Evolutionary conservation across 2,329 filamentous ascomycete genomes (phyloP), one percentile per base, ranked within the genome.

Genomic region (Madurella fahalii): DNA sequence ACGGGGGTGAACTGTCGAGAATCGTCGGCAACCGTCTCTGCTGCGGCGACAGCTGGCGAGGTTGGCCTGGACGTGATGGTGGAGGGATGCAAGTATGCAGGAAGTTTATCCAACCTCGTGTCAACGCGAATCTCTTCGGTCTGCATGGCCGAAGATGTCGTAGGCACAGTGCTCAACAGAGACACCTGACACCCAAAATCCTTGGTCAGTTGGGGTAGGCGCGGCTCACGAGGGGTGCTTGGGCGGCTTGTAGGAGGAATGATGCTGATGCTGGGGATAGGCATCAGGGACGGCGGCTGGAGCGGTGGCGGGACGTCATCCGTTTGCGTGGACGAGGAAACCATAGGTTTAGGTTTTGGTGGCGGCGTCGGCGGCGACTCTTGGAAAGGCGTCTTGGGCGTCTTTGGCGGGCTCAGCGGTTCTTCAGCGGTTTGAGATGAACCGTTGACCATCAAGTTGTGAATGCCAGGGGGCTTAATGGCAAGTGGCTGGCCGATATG

Each of bases 71-170:
- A 86, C 0, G 78, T 75, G 57, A 95, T 87, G 16, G 85, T 78
- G 1, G 89, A 93, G 0, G 91, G 90, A 53, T 91, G 84, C 34
- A 96, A 78, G 66, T 94, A 88, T 1, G 83, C 75, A 13, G 90
- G 90, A 25, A 96, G 77, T 61, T 84, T 85, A 57, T 87, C 82
- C 43, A 90, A 74, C 57, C 91, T 83, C 72, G 84, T 83, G 66
- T 95, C 92, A 5, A 95, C 82, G 52, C 89, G 83, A 54, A 97
- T 96, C 56, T 90, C 89, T 63, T 97, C 92, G 0, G 94, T 99
- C 74, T 99, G 94, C 54, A 92, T 73, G 2, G 69, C 67, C 11
- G 67, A 79, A 2, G 81, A 83, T 44, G 72, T 77, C 53, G 79
- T 85, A 40, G 73, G 74, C 61, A 76, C 75, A 16, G 75, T 64